A percentile compares a stretch with the other conserved stretches of the same genome.
Evolutionary conservation across 2,329 filamentous ascomycete species (phyloP).

Genomic region (Penicillium sp.): DNA sequence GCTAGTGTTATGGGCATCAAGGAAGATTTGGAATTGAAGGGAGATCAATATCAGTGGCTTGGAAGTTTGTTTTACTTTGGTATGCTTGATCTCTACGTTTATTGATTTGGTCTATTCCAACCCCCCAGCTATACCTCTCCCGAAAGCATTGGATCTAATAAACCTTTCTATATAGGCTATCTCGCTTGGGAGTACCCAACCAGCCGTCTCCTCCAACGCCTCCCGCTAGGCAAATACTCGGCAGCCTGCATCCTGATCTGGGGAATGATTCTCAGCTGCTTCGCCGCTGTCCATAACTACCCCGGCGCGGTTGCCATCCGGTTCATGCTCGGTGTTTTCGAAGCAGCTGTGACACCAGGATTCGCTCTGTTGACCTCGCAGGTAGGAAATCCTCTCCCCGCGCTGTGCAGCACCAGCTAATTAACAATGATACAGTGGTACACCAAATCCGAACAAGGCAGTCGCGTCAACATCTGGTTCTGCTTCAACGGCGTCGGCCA

Average conservation of each 20-base stretch:
- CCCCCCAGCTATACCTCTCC: background rate
- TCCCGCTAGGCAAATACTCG: conserved; percentile 65
- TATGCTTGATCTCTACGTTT: conserved; percentile 12
- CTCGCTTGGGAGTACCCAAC: conserved; percentile 64
- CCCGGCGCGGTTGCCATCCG: conserved; percentile 60
- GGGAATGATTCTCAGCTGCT: conserved; percentile 59
- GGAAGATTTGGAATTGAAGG: conserved; percentile 43
- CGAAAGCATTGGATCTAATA: background rate
- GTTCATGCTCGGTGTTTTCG: conserved; percentile 65
- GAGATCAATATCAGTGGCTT: conserved; percentile 52
- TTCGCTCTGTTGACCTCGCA: conserved; percentile 64
- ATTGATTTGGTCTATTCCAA: background rate
- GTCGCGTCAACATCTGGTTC: conserved; percentile 64
- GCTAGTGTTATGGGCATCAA: conserved; percentile 54
- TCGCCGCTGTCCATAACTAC: conserved; percentile 60
- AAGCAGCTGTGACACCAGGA: conserved; percentile 65
- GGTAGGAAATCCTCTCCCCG: conserved; percentile 19
- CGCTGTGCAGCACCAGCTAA: background rate
- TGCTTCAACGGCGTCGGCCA: conserved; percentile 63
- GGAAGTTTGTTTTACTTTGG: conserved; percentile 52
- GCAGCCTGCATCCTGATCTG: conserved; percentile 62
- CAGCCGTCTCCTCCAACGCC: conserved; percentile 59
- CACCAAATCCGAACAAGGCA: conserved; percentile 64
- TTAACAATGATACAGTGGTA: conserved; percentile 55
- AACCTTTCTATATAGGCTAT: conserved; percentile 35